Evolutionary conservation across 805 yeast species (phyloP), one percentile per base, ranked within the genome.

Genomic region (Kazachstania africana): DNA sequence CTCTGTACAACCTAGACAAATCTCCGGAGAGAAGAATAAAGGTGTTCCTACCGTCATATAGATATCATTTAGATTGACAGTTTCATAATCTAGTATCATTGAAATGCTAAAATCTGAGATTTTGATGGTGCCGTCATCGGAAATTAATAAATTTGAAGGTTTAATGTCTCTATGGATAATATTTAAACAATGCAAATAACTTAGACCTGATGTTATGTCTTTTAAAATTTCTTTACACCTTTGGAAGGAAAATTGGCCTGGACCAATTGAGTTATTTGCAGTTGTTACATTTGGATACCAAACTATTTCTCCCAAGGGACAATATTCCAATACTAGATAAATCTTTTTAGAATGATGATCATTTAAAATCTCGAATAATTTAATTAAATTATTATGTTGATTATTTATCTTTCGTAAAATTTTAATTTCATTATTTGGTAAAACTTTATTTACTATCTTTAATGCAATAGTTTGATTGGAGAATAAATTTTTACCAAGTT

Each of bases 31-130:
- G 47, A 85, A 78, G 54, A 88, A 88, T 0, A 95, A 96, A 2
- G 97, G 97, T 0, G 97, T 88, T 4, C 97, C 98, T 0, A 94
- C 97, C 0, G 97, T 88, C 55, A 87, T 88, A 2, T 95, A 93
- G 38, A 88, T 63, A 45, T 88, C 96, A 34, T 75, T 61, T 39
- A 85, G 95, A 41, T 70, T 65, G 10, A 19, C 22, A 4, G 31
- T 38, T 5, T 28, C 28, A 45, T 3, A 65, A 9, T 25, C 26
- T 4, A 36, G 23, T 22, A 32, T 27, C 55, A 82, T 80, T 1
- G 95, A 83, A 10, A 91, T 94, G 16, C 98, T 97, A 59, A 88
- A 91, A 60, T 88, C 98, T n/a, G 93, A 77, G 25, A 88, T 91
- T 57, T 91, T 91, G 16, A 87, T 95, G 6, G 68, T 64, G 33